These are phyloP conservation scores for Barnettozyma hawaiiensis DNA, from an alignment of 1,139 yeast species.

Conservation along the genomic window DNA sequence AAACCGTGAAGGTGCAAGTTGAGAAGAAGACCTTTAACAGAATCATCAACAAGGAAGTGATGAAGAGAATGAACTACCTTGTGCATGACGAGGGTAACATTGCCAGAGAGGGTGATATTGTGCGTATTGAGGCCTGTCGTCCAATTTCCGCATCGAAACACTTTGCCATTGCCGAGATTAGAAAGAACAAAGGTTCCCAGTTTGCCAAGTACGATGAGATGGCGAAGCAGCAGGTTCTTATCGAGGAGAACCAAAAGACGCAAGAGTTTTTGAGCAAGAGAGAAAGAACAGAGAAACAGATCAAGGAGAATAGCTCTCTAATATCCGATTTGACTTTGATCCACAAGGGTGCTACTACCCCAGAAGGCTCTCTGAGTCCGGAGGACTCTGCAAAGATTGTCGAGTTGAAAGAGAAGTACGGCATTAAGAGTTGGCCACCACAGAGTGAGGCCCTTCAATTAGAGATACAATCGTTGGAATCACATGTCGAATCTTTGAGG, in stretches of 20 bases:
- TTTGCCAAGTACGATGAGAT: slow-evolving; percentile 73
- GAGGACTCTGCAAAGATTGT: slow-evolving; percentile 38
- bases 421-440: slow-evolving; percentile 59
- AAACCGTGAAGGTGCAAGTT: slow-evolving; percentile 91
- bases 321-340: slow-evolving; percentile 46
- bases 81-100: slow-evolving; percentile 93
- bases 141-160: slow-evolving; percentile 78
- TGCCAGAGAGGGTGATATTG: slow-evolving; percentile 93
- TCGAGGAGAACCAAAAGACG: slow-evolving; percentile 54
- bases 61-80: slow-evolving; percentile 75
- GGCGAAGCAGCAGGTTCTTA: slow-evolving; percentile 59
- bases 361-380: slow-evolving; percentile 31
- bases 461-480: slow-evolving; percentile 36
- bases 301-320: slow-evolving; percentile 32
- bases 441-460: slow-evolving; percentile 34
- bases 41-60: slow-evolving; percentile 67
- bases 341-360: slow-evolving; percentile 36
- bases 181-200: slow-evolving; percentile 84
- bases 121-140: slow-evolving; percentile 85
- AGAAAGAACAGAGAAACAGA: slow-evolving; percentile 33
- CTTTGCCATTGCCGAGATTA: slow-evolving; percentile 92
- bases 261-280: slow-evolving; percentile 45
- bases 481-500: slow-evolving; percentile 26
- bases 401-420: slow-evolving; percentile 45
- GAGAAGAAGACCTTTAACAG: slow-evolving; percentile 65